Percentiles rank a stretch among this genome's conserved stretches.
phyloP scores from a whole-genome alignment of 1,139 yeast genomes.

The Komagataea norvegica region DNA sequence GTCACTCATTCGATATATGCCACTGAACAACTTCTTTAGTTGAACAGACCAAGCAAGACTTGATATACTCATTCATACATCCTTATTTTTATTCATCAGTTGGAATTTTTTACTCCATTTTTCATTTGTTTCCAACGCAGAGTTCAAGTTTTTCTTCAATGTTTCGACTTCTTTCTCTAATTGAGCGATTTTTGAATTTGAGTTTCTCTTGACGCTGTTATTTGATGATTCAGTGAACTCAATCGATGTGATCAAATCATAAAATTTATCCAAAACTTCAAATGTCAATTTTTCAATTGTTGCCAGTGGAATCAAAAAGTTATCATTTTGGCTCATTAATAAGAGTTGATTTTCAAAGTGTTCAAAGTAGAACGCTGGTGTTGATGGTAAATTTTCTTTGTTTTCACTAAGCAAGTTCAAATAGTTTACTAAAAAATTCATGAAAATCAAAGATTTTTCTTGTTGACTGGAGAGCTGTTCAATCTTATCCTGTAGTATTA shows the following conservation, averaged over 20 bases:
- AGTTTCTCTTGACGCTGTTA: background rate
- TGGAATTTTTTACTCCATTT: constrained; percentile 37
- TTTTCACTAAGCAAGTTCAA: constrained; percentile 3
- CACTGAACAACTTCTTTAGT: too few species aligned
- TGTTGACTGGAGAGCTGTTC: constrained; percentile 4
- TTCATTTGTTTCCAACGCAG: constrained; percentile 43
- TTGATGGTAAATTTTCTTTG: constrained; percentile 4
- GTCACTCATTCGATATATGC: too few species aligned
- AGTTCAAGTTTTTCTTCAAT: constrained; percentile 40
- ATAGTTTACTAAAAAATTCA: constrained; percentile 8
- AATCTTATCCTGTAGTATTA: constrained; percentile 8
- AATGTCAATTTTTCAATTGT: constrained; percentile 11
- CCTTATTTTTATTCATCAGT: background rate
- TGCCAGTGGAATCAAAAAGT: constrained; percentile 6
- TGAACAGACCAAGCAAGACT: too few species aligned
- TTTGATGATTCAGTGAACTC: background rate
- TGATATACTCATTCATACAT: background rate
- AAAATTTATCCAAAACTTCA: constrained; percentile 13
- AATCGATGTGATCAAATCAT: constrained; percentile 12
- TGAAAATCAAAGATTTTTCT: constrained; percentile 2
- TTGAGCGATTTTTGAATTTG: constrained; percentile 22
- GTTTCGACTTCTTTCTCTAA: constrained; percentile 36
- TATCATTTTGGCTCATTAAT: constrained; percentile 4
- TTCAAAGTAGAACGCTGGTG: constrained; percentile 10
- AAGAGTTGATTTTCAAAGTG: constrained; percentile 7